Evolutionary conservation across 2,329 filamentous ascomycete genomes (phyloP), one percentile per base, ranked within the genome.

Genomic region (Xylogone sp.): DNA sequence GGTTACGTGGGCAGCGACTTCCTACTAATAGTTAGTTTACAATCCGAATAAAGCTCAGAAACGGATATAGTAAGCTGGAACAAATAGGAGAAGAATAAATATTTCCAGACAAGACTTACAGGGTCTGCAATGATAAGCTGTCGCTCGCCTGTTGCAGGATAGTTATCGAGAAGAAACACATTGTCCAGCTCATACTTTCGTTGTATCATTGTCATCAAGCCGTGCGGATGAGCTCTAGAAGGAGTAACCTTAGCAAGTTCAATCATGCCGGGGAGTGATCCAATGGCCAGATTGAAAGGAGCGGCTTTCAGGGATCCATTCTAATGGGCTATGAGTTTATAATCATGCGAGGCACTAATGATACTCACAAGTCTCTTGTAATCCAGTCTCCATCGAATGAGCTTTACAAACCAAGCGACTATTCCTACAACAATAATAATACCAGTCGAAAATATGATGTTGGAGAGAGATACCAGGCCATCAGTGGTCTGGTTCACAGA

Each of bases 141-240:
- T 5, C 44, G 44, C 20, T 31, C 44, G n/a, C 12, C 20, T 12
- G 20, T 8, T 6, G 21, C 19, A 48, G 24, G 31, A 21, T 29
- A 39, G 21, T 22, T 24, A 43, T 49, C 46, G n/a, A 49, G 21
- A 42, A 43, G n/a, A 21, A 34, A 49, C 16, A 49, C 34, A 3
- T 49, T 49, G 18, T 42, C 46, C 21, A 49, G 46, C 22, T 43
- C 43, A 19, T 21, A 49, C 19, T 49, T 49, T 49, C 31, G 21
- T 22, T 49, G 24, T 22, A 43, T 13, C 21, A 49, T 3, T 3
- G 31, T 49, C 46, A 43, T 43, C 16, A 20, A 16, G 21, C 20
- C 18, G 6, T 42, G 34, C 6, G 45, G 45, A 34, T 47, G 24
- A 4, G 34, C 39, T 31, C 13, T n/a, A 20, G 27, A n/a, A 39